A percentile compares a stretch with the other conserved stretches of the same genome.
Evolutionary conservation across 148 eudicot species (phyloP).

Genomic region (Mesembryanthemum crystallinum): DNA sequence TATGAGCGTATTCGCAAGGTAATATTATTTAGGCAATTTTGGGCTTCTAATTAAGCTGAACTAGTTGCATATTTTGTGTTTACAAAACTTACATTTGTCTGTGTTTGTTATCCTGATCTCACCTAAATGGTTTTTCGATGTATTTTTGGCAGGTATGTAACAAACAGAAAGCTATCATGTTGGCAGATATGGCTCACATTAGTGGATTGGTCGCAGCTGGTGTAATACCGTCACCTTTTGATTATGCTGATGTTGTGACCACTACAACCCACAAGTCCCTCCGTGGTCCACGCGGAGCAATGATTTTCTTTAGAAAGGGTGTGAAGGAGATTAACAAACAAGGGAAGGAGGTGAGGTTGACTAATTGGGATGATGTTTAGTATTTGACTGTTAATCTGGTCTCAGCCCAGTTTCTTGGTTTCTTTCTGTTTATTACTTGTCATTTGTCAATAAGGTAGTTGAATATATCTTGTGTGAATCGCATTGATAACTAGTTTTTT

Average conservation of each 20-base stretch:
- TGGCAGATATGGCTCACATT: constrained; percentile 98
- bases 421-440: neutral
- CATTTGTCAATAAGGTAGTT: neutral
- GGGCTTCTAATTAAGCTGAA: neutral
- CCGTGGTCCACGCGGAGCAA: constrained; percentile 97
- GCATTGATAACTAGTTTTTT: constrained; percentile 15
- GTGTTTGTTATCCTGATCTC: neutral
- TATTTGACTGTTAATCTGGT: neutral
- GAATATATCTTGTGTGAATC: neutral
- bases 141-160: constrained; percentile 61
- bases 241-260: constrained; percentile 93
- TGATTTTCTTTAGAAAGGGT: constrained; percentile 95
- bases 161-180: constrained; percentile 88
- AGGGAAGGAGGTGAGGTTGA: constrained; percentile 70
- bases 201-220: constrained; percentile 95
- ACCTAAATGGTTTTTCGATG: constrained; percentile 11
- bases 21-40: constrained; percentile 15
- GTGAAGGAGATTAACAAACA: constrained; percentile 84
- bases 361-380: neutral
- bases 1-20: constrained; percentile 90
- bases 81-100: neutral
- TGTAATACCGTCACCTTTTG: constrained; percentile 91
- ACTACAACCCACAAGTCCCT: constrained; percentile 98
- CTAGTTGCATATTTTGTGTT: neutral
- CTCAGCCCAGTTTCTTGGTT: neutral